Evolutionary conservation across 345 rosid genomes (phyloP), one percentile per base, ranked within the genome.

Genomic region (Pistacia atlantica): DNA sequence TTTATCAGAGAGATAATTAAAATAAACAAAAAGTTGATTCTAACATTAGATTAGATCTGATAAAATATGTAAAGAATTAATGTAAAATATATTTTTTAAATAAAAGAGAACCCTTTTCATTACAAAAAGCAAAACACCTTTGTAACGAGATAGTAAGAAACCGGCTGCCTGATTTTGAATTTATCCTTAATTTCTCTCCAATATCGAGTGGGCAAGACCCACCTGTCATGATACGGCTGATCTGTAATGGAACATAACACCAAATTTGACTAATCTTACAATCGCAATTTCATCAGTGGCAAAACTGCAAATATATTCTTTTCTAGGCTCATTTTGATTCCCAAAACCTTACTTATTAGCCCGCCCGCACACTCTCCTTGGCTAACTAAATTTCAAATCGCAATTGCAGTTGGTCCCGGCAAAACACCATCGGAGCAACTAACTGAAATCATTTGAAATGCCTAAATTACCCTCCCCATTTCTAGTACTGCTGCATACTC

Each of bases 391-490:
- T 71, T 72, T 75, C 57, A 65, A 71, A 77, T 16, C 42, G 13
- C 60, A 51, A 56, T 69, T 52, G 12, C 22, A 31, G 16, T 14
- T 20, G 14, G 35, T 74, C 69, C 69, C 62, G 69, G 69, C n/a
- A 18, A 61, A 60, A 25, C 1, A 7, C 77, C n/a, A 20, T 11
- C 70, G 2, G 54, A 28, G 60, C 2, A 51, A n/a, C 11, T 11
- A 33, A 18, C 51, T 20, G 20, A 12, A 33, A n/a, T 3, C n/a
- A 65, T 16, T 64, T 0, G 10, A 57, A 71, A 92, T 92, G 97
- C 71, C 85, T 4, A 13, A 52, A 69, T 51, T 82, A 75, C 74
- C 80, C 71, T 33, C 77, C 5, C 71, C 62, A 69, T 76, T 77
- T 57, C 52, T 20, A 1, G 16, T 22, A 59, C 20, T 59, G 18